These are phyloP conservation scores for Lumnitzera racemosa DNA, from an alignment of 345 rosid species.

Conservation along the genomic window DNA sequence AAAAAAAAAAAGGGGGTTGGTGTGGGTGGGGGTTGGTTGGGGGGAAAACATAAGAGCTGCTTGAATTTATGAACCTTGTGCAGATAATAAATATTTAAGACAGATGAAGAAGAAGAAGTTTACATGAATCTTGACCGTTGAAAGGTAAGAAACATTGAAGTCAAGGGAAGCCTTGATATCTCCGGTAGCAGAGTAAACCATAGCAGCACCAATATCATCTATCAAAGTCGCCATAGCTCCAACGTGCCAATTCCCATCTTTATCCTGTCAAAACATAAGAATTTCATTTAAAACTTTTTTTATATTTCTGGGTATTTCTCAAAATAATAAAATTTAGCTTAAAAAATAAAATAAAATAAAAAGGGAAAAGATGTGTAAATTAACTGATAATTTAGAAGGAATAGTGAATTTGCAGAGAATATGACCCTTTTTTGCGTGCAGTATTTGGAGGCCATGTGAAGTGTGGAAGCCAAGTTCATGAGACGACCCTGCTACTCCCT, in stretches of 20 bases:
- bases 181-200: slow-evolving; percentile 24
- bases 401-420: slow-evolving; percentile 28
- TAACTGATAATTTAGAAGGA: slow-evolving; percentile 7
- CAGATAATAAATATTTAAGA: not conserved
- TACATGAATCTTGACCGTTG: slow-evolving; percentile 45
- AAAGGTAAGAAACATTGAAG: slow-evolving; percentile 35
- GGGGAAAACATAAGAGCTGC: not conserved
- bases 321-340: not conserved
- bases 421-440: slow-evolving; percentile 20
- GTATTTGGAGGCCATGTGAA: slow-evolving; percentile 16
- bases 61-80: too few relatives aligned
- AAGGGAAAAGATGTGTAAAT: not conserved
- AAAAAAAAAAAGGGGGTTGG: too few relatives aligned
- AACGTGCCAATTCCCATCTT: slow-evolving; percentile 35
- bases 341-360: not conserved
- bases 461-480: slow-evolving; percentile 9
- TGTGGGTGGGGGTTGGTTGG: too few relatives aligned
- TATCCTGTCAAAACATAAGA: slow-evolving; percentile 15
- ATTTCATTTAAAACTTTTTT: not conserved
- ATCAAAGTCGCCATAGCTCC: slow-evolving; percentile 52
- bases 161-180: slow-evolving; percentile 30
- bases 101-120: not conserved
- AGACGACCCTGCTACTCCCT: not conserved
- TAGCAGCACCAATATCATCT: slow-evolving; percentile 41
- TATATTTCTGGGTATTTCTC: not conserved